These are phyloP conservation scores for Tolypocladium sp. DNA, from an alignment of 2,329 filamentous ascomycete species.

Conservation along the genomic window DNA sequence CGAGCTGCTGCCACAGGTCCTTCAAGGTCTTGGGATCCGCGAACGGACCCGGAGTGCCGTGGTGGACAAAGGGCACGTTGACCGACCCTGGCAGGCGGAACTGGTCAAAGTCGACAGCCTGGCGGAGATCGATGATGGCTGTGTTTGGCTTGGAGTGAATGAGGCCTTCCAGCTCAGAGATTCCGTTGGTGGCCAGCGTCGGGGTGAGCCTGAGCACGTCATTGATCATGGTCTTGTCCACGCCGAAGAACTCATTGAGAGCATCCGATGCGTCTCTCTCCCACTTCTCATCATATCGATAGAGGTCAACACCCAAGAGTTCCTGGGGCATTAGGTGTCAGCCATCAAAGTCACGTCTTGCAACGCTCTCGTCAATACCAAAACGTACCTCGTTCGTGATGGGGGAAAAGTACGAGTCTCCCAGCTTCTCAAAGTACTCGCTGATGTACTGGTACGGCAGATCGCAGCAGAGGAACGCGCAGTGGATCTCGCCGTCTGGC, in stretches of 20 bases:
- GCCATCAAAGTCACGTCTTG: not conserved
- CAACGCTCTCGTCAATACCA: not conserved
- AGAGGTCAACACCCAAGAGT: conserved; percentile 35
- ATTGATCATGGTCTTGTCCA: conserved; percentile 5
- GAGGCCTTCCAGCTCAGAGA: conserved; percentile 2
- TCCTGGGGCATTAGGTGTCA: conserved; percentile 18
- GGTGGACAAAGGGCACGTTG: conserved; percentile 32
- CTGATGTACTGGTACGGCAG: conserved; percentile 54
- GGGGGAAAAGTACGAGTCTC: conserved; percentile 34
- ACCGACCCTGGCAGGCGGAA: conserved; percentile 34
- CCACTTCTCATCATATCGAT: conserved; percentile 46
- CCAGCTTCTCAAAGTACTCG: conserved; percentile 50
- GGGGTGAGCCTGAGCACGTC: conserved; percentile 5
- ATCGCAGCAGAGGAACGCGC: conserved; percentile 54
- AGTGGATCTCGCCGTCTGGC: conserved; percentile 35
- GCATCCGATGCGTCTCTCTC: conserved; percentile 30
- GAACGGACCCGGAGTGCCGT: conserved; percentile 33
- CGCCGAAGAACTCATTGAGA: conserved; percentile 21
- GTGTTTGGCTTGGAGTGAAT: conserved; percentile 14
- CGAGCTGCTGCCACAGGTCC: conserved; percentile 36
- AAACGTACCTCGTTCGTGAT: conserved; percentile 32
- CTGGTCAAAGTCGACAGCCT: conserved; percentile 27
- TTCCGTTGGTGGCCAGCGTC: not conserved
- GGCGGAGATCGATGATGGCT: conserved; percentile 34
- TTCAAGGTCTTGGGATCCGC: conserved; percentile 30